A percentile compares a stretch with the other conserved stretches of the same genome.
Conservation (phyloP, 225 moss, liverwort and hornwort genomes). For the Neckera pumila region DNA sequence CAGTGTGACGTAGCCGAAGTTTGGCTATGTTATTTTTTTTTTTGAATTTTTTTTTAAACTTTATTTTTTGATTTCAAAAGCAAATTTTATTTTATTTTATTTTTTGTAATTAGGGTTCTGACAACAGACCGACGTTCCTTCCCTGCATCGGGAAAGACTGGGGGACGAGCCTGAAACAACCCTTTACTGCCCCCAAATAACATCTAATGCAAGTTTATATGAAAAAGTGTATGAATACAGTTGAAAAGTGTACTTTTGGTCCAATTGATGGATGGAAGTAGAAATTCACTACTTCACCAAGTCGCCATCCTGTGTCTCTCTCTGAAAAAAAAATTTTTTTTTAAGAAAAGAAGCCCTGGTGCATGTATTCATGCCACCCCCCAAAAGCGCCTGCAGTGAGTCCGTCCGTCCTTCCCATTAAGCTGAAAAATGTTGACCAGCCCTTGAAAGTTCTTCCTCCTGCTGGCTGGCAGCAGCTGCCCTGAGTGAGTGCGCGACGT, state of each 20-base stretch:
- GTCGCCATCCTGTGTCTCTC: not conserved
- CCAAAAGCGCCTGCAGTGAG: not conserved
- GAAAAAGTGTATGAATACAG: not conserved
- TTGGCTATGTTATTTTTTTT: too few species aligned
- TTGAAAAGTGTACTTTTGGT: not conserved
- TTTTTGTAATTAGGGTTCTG: too few species aligned
- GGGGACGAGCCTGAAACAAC: too few species aligned
- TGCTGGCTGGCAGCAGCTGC: not conserved
- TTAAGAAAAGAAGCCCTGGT: not conserved
- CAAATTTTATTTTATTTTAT: too few species aligned
- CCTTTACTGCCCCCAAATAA: too few species aligned
- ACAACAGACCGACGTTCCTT: too few species aligned
- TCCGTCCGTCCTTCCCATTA: not conserved
- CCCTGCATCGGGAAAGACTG: too few species aligned
- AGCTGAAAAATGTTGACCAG: constrained; percentile 1
- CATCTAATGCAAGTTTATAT: not conserved
- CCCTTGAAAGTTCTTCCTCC: not conserved
- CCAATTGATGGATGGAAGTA: not conserved
- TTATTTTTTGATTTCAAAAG: too few species aligned
- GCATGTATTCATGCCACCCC: not conserved
- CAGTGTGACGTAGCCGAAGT: too few species aligned
- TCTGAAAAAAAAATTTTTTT: too few species aligned
- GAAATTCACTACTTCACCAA: too few species aligned
- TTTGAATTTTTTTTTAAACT: too few species aligned
- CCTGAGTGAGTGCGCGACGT: not conserved